Conservation (phyloP, 1,139 yeast genomes). For the Chernovozyma sophiae-reginae region DNA sequence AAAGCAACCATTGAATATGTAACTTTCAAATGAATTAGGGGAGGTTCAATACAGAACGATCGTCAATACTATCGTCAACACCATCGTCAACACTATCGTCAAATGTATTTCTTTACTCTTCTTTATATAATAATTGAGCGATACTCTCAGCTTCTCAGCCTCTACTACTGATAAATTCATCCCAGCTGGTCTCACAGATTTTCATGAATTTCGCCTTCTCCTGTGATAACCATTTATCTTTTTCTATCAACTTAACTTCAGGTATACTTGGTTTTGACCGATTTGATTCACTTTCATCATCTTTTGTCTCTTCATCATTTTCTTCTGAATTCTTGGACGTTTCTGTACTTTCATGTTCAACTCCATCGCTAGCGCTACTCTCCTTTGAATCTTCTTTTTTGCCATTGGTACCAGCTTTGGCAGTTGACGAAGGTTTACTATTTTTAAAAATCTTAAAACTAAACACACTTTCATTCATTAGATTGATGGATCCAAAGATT, state of each 20-base stretch:
- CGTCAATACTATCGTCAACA: too few species aligned
- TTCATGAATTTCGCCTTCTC: slow-evolving; percentile 47
- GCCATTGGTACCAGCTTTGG: background rate
- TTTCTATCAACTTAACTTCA: background rate
- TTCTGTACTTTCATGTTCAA: slow-evolving; percentile 1
- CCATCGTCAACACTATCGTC: too few species aligned
- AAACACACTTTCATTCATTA: slow-evolving; percentile 42
- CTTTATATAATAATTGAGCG: too few species aligned
- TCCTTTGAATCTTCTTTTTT: background rate
- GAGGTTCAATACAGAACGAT: background rate
- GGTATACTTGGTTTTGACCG: too few species aligned
- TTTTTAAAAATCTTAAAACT: slow-evolving; percentile 37
- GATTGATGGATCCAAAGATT: slow-evolving; percentile 39
- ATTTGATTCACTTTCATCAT: background rate
- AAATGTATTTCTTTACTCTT: too few species aligned
- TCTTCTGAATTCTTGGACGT: slow-evolving; percentile 3
- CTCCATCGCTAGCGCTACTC: slow-evolving; percentile 1
- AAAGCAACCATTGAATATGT: too few species aligned
- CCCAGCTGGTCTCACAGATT: slow-evolving; percentile 56
- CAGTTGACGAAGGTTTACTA: slow-evolving; percentile 9
- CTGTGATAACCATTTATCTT: slow-evolving; percentile 15
- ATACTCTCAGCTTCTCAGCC: background rate
- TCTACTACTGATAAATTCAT: slow-evolving; percentile 30
- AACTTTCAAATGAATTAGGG: background rate
- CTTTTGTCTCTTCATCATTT: slow-evolving; percentile 5